These are phyloP conservation scores for Ceratocystis colombiana DNA, from an alignment of 2,329 filamentous ascomycete genomes.

Conservation along the genomic window DNA sequence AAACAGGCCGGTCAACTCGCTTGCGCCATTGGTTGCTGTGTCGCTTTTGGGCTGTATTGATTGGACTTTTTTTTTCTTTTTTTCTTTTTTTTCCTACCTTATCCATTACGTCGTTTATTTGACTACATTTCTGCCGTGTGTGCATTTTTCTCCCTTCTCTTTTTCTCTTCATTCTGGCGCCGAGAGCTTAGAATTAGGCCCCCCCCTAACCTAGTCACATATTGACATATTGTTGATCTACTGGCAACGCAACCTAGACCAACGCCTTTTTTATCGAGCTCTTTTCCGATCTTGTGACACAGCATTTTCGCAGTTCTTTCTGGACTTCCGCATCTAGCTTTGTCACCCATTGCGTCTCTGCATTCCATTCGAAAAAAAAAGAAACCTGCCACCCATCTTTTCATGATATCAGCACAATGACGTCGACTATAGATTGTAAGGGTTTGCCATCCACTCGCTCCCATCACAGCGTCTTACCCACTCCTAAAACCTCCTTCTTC, in stretches of 20 bases:
- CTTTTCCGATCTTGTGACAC: neutral
- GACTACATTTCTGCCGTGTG: neutral
- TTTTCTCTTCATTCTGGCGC: neutral
- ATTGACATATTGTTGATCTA: neutral
- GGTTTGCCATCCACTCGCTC: constrained; percentile 17
- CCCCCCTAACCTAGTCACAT: neutral
- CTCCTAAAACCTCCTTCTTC: neutral
- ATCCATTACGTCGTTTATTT: constrained; percentile 9
- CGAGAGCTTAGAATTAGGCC: neutral
- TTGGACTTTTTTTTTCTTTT: neutral
- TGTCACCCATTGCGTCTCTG: neutral
- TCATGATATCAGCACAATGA: constrained; percentile 22
- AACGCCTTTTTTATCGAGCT: neutral
- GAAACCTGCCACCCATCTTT: constrained; percentile 9
- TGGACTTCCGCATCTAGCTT: constrained; percentile 7
- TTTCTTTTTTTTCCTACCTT: neutral
- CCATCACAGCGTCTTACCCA: neutral
- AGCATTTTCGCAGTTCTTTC: neutral
- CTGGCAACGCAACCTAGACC: constrained; percentile 1
- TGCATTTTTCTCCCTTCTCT: neutral
- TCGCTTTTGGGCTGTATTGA: constrained; percentile 15
- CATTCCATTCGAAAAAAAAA: neutral
- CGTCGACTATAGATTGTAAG: constrained; percentile 22
- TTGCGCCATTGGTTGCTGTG: constrained; percentile 11
- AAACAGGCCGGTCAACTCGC: neutral